Evolutionary conservation across 192 early-diverging fungal genomes (phyloP), one percentile per base, ranked within the genome.

Genomic region (Blastocladiella britannica): DNA sequence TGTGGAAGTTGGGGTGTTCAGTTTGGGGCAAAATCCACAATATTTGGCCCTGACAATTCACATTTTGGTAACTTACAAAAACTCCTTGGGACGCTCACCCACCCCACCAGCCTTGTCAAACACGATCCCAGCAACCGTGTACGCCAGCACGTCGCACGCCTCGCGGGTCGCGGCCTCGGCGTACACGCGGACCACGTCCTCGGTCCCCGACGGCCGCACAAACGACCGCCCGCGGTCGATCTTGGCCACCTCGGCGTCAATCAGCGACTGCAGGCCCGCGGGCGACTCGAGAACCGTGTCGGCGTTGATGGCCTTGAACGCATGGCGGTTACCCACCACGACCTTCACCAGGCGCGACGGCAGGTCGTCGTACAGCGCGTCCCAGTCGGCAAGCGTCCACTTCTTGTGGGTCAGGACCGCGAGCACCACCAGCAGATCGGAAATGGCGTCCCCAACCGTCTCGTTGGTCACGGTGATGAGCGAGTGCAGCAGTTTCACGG

Each of bases 161-260:
- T 84, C 70, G 51, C 83, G 80, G 1, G 93, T 92, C 30, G 86
- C 88, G 23, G 96, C 96, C 71, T 99, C 96, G 29, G 96, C 93
- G 64, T 99, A 99, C 15, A 99, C 91, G 53, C 96, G 86, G 22
- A 99, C 96, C 9, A 91, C 87, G 64, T 99, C 96, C 67, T 99
- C 96, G 25, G 96, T 99, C 28, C 96, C 96, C 12, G 91, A 94
- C 22, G 96, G 91, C 65, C 92, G 77, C 26, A 97, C 93, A 79
- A 99, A 99, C 4, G 89, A 88, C 52, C 96, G 77, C 31, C 93
- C 93, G 31, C 80, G 72, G 52, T 70, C 73, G 68, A 82, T 89
- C 72, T 93, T 89, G 31, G 74, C 74, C 0, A 93, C 88, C 59
- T 87, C 71, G 25, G 72, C 65, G 65, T 92, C 81, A 60, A 99